These are phyloP conservation scores for Pseudopyrenochaeta lycopersici DNA, from an alignment of 2,329 filamentous ascomycete genomes.

Conservation along the genomic window DNA sequence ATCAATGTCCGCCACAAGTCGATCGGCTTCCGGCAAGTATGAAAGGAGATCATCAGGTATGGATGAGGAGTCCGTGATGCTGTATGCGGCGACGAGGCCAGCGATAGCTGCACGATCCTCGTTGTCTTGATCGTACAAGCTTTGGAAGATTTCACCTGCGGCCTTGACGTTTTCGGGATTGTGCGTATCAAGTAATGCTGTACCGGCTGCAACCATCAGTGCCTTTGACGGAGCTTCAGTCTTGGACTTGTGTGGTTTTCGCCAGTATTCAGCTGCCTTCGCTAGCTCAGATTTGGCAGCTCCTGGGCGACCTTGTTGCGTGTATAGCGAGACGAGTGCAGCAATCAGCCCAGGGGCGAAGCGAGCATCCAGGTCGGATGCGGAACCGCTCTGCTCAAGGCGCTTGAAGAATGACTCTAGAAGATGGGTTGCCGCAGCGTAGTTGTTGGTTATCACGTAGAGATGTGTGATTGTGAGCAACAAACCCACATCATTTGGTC, in stretches of 20 bases:
- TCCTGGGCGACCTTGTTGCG: constrained; percentile 74
- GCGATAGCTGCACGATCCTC: constrained; percentile 76
- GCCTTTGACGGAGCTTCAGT: constrained; percentile 57
- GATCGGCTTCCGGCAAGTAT: constrained; percentile 68
- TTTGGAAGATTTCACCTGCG: constrained; percentile 81
- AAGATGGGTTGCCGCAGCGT: constrained; percentile 75
- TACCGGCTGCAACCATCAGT: constrained; percentile 78
- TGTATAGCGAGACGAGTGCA: constrained; percentile 80
- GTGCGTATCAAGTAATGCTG: constrained; percentile 80
- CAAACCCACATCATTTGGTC: constrained; percentile 82
- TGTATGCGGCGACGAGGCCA: constrained; percentile 85
- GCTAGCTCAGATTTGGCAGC: constrained; percentile 78
- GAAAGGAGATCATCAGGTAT: constrained; percentile 63
- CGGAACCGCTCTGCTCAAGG: constrained; percentile 69
- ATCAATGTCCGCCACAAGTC: constrained; percentile 69
- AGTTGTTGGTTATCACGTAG: constrained; percentile 76
- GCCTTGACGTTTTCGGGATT: constrained; percentile 71
- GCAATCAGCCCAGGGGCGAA: constrained; percentile 88
- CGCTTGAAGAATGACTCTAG: constrained; percentile 78
- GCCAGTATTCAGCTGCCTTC: constrained; percentile 85
- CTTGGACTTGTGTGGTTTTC: constrained; percentile 63
- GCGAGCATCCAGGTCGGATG: constrained; percentile 72
- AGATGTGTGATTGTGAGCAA: constrained; percentile 83
- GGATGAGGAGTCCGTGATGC: constrained; percentile 66
- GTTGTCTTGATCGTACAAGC: constrained; percentile 72